These are phyloP conservation scores for Lactifluus piperatus DNA, from an alignment of 768 basidiomycete species.

Conservation along the genomic window DNA sequence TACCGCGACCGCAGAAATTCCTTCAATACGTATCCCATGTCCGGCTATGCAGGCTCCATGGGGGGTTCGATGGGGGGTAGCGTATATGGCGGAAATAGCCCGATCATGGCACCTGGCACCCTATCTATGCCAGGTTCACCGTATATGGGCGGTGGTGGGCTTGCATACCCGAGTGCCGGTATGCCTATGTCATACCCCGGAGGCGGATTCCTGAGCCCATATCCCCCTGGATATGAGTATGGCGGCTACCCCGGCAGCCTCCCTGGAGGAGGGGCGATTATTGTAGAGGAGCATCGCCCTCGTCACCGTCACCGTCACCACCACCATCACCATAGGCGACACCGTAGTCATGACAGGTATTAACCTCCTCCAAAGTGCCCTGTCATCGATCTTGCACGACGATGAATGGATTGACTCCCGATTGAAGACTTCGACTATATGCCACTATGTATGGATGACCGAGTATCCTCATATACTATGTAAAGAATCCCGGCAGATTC, in stretches of 20 bases:
- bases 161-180: neutral
- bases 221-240: constrained; percentile 2
- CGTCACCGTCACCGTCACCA: neutral
- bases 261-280: neutral
- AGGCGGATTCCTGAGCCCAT: neutral
- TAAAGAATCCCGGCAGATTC: neutral
- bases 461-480: neutral
- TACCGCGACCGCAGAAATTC: constrained; percentile 10
- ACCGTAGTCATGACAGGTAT: constrained; percentile 17
- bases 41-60: neutral
- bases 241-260: neutral
- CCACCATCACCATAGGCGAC: constrained; percentile 10
- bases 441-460: neutral
- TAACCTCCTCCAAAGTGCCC: neutral
- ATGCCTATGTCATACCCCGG: constrained; percentile 4
- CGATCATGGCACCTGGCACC: neutral
- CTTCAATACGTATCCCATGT: neutral
- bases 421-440: neutral
- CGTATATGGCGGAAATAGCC: neutral
- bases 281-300: neutral
- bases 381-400: neutral
- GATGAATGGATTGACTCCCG: neutral
- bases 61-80: neutral
- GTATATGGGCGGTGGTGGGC: neutral
- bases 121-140: constrained; percentile 5